These are phyloP conservation scores for Hyphopichia buzzinii DNA, from an alignment of 1,139 yeast species.

Conservation along the genomic window DNA sequence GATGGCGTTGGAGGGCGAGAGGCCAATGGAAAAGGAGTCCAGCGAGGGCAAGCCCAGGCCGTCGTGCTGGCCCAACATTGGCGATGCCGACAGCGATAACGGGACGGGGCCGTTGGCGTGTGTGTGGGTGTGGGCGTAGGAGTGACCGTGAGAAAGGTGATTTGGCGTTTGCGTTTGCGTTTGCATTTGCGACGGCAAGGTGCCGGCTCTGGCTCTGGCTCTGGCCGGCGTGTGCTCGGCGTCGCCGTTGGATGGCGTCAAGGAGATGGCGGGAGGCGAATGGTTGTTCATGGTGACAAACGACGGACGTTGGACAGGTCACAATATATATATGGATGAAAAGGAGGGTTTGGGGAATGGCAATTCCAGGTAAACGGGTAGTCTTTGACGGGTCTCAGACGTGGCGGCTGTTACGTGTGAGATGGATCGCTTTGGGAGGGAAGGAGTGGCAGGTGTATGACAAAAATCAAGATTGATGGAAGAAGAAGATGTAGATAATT, in stretches of 20 bases:
- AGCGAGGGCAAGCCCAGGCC: conserved; percentile 15
- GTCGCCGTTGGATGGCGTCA: conserved; percentile 22
- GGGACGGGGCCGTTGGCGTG: conserved; percentile 7
- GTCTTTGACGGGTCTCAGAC: too few species aligned
- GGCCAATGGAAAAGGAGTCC: conserved; percentile 24
- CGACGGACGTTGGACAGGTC: too few species aligned
- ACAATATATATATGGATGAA: too few species aligned
- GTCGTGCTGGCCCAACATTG: conserved; percentile 17
- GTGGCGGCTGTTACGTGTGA: too few species aligned
- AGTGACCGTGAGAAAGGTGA: conserved; percentile 3
- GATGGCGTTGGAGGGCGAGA: conserved; percentile 16
- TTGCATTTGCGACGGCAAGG: conserved; percentile 48
- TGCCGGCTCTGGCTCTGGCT: conserved; percentile 55
- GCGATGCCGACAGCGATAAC: conserved; percentile 15
- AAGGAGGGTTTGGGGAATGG: too few species aligned
- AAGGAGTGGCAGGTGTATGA: too few species aligned
- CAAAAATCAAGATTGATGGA: too few species aligned
- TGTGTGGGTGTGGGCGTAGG: conserved; percentile 5
- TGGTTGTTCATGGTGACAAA: conserved; percentile 3
- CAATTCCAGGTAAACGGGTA: too few species aligned
- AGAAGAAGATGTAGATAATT: too few species aligned
- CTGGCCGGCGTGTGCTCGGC: conserved; percentile 9
- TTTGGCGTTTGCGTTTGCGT: conserved; percentile 37
- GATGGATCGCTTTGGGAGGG: too few species aligned
- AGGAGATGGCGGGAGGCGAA: conserved; percentile 30